phyloP scores from a whole-genome alignment of 2,329 filamentous ascomycete genomes.

The Penicillium freii region DNA sequence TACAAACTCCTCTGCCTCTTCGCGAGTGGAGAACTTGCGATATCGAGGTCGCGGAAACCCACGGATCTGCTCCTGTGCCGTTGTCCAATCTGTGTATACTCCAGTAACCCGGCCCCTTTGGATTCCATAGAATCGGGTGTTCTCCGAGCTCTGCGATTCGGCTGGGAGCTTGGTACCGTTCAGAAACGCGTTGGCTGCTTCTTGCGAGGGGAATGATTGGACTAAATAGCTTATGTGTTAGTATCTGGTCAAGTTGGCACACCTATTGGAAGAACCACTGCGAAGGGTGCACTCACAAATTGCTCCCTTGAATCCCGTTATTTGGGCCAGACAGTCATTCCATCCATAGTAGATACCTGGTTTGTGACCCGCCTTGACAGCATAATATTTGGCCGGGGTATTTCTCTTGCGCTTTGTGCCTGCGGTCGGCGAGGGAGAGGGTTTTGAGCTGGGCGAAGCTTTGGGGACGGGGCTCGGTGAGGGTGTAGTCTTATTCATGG shows the following conservation, averaged over 20 bases:
- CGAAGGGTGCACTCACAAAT: slow-evolving; percentile 57
- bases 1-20: slow-evolving; percentile 78
- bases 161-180: slow-evolving; percentile 56
- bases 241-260: background rate
- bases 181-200: slow-evolving; percentile 77
- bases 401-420: slow-evolving; percentile 58
- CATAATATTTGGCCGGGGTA: slow-evolving; percentile 58
- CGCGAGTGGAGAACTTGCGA: slow-evolving; percentile 65
- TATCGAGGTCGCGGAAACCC: slow-evolving; percentile 68
- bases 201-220: slow-evolving; percentile 71
- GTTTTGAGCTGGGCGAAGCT: slow-evolving; percentile 26
- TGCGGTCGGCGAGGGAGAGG: slow-evolving; percentile 33
- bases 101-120: slow-evolving; percentile 58
- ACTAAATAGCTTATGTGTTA: slow-evolving; percentile 50
- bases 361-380: slow-evolving; percentile 58
- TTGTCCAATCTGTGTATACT: slow-evolving; percentile 66
- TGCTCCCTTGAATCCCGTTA: slow-evolving; percentile 64
- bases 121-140: slow-evolving; percentile 60
- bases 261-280: background rate
- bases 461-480: slow-evolving; percentile 36
- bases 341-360: slow-evolving; percentile 65
- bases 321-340: slow-evolving; percentile 61
- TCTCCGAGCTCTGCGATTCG: slow-evolving; percentile 37
- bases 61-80: slow-evolving; percentile 69
- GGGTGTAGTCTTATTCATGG: slow-evolving; percentile 35